Percentiles rank a stretch among this genome's conserved stretches.
These are phyloP conservation scores for Globisporangium yorkense DNA, from an alignment of 352 stramenopile genomes.

Conservation along the genomic window DNA sequence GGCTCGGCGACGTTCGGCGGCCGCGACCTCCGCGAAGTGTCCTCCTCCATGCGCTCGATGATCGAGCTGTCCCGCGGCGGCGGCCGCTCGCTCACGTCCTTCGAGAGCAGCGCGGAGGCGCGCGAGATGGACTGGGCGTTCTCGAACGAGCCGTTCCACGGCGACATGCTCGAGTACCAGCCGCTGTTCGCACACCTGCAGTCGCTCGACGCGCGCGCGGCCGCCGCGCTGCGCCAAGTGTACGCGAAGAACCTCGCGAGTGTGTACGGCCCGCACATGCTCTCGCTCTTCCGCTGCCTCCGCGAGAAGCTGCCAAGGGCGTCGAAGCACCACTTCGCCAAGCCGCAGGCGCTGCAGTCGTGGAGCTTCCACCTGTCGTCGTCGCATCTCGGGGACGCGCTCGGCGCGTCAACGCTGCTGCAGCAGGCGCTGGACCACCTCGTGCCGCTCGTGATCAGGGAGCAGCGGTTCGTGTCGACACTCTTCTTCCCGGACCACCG, in stretches of 20 bases:
- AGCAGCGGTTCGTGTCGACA: conserved; percentile 36
- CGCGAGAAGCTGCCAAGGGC: conserved; percentile 51
- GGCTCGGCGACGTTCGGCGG: neutral
- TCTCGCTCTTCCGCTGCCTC: conserved; percentile 53
- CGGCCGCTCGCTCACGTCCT: conserved; percentile 31
- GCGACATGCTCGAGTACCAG: conserved; percentile 36
- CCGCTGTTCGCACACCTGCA: conserved; percentile 30
- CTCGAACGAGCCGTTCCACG: conserved; percentile 54
- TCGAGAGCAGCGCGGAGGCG: conserved; percentile 20
- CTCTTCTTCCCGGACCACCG: conserved; percentile 42
- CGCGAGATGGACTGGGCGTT: conserved; percentile 66
- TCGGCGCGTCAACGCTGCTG: conserved; percentile 51
- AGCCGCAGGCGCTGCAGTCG: conserved; percentile 55
- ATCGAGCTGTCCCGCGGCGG: conserved; percentile 20
- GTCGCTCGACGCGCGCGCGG: conserved; percentile 32
- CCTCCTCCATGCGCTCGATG: conserved; percentile 16
- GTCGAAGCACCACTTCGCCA: conserved; percentile 44
- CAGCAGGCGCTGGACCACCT: conserved; percentile 68
- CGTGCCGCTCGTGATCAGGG: conserved; percentile 41
- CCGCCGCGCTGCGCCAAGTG: conserved; percentile 28
- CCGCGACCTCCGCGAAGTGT: conserved; percentile 25
- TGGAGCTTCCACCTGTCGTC: conserved; percentile 60
- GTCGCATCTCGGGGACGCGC: conserved; percentile 42
- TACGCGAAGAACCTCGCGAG: conserved; percentile 48
- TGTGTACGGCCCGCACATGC: conserved; percentile 49